Conservation (phyloP, 1,139 yeast species). For the Blastobotrys capitulatus region DNA sequence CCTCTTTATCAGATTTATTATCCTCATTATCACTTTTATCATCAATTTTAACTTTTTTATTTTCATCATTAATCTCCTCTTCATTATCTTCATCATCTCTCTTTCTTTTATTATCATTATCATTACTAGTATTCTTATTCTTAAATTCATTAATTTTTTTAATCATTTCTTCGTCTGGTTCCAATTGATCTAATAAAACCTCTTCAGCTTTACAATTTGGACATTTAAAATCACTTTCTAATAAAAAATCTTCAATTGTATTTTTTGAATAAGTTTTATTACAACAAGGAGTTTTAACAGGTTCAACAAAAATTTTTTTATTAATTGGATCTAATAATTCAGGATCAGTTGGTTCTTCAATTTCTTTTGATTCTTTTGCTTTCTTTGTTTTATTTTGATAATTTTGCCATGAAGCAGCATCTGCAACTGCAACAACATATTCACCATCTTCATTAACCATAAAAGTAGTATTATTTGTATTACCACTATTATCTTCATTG, state of each 20-base stretch:
- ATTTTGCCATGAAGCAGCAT: constrained; percentile 83
- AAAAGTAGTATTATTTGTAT: constrained; percentile 53
- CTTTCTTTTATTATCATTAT: constrained; percentile 8
- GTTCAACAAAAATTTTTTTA: constrained; percentile 56
- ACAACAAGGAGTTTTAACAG: constrained; percentile 90
- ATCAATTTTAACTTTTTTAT: too few species aligned
- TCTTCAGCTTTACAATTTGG: constrained; percentile 80
- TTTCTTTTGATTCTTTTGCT: constrained; percentile 14
- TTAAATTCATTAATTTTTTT: constrained; percentile 47
- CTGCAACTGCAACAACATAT: constrained; percentile 92
- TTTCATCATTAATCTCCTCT: background rate
- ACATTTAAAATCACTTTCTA: constrained; percentile 85
- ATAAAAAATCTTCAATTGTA: constrained; percentile 63
- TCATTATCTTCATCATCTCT: constrained; percentile 4
- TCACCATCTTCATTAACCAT: constrained; percentile 94
- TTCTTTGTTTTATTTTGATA: constrained; percentile 57
- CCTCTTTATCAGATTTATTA: background rate
- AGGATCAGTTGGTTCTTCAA: constrained; percentile 48
- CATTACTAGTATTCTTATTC: constrained; percentile 4
- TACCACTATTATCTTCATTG: constrained; percentile 32
- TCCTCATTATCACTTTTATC: background rate
- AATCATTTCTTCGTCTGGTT: constrained; percentile 54
- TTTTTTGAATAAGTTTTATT: constrained; percentile 50
- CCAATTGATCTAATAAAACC: constrained; percentile 66
- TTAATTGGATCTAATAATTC: constrained; percentile 60